A percentile compares a stretch with the other conserved stretches of the same genome.
These are phyloP conservation scores for Aethionema arabicum DNA, from an alignment of 345 rosid genomes.

Conservation along the genomic window DNA sequence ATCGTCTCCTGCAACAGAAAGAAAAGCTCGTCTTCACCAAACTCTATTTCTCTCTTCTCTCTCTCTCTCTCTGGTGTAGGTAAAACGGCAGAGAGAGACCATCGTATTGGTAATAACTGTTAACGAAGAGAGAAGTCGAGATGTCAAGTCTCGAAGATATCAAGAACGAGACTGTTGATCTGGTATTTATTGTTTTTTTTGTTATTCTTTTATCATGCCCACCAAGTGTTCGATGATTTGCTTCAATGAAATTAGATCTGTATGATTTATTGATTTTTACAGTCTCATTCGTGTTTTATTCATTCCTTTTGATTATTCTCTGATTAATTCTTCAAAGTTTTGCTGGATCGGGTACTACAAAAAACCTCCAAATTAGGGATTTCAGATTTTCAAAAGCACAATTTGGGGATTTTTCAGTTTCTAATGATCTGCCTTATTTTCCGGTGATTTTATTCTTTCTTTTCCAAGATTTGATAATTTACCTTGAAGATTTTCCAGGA, in stretches of 20 bases:
- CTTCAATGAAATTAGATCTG: slow-evolving; percentile 30
- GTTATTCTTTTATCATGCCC: slow-evolving; percentile 10
- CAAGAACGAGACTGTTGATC: slow-evolving; percentile 66
- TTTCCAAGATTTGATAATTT: slow-evolving; percentile 4
- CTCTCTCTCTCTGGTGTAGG: slow-evolving; percentile 23
- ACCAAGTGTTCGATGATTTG: slow-evolving; percentile 38
- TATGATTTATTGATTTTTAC: slow-evolving; percentile 22
- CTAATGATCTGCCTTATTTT: neutral
- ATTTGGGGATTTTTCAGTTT: neutral
- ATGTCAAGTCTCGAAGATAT: slow-evolving; percentile 58
- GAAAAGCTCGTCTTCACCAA: slow-evolving; percentile 29
- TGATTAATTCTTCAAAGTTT: neutral
- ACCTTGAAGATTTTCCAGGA: neutral
- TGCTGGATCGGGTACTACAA: slow-evolving; percentile 24
- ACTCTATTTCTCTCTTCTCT: slow-evolving; percentile 2
- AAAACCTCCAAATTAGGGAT: neutral
- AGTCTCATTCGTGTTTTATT: neutral
- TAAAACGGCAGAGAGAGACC: slow-evolving; percentile 35
- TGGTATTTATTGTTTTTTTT: slow-evolving; percentile 34
- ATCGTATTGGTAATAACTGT: slow-evolving; percentile 20
- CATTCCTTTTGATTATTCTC: neutral
- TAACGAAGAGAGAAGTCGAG: slow-evolving; percentile 8
- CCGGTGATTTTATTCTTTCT: slow-evolving; percentile 6
- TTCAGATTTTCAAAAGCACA: neutral
- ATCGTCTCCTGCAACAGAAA: slow-evolving; percentile 31